Base-by-base conservation (phyloP, 2,329 filamentous ascomycete genomes). In the Fusarium sp. region DNA sequence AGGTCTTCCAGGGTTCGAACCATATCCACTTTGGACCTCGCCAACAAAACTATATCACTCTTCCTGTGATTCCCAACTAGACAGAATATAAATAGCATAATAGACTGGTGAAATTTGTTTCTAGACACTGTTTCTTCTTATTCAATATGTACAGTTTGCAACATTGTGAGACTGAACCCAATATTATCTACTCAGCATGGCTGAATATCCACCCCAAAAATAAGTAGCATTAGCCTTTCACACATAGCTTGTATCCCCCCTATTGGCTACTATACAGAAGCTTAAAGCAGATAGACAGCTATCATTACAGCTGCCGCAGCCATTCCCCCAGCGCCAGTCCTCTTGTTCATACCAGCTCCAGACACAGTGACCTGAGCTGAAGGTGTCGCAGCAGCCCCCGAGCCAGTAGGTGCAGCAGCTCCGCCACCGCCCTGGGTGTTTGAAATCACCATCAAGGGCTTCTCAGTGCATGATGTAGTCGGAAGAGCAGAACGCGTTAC, bases 1-100 rank as follows among this genome's bases (percentile, higher is more conserved):
- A 66, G 1, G 11, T 85, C 59, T 81, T 80, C 0, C 71, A 77
- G 30, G 87, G 88, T 0, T 67, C 79, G 48, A 90, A 90, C 76
- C 81, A 86, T 71, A 76, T 90, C 26, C 84, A 87, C 71, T 88
- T 89, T 71, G 83, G 86, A 1, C 80, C 81, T 5, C 79, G 79
- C 40, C 77, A 81, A 42, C 75, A 82, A 42, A 90, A 89, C 73
- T 89, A 84, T 73, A 78, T 89, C 15, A 83, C 80, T 1, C 73
- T 89, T 50, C 88, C 87, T 2, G 75, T 89, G 26, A 85, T 89
- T 57, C 86, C 87, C 3, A 68, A 60, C 17, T 73, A 70, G 54
- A 52, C 7, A 26, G 26, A 23, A 14, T 6, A 20, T 0, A 33
- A 18, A 33, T 17, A 26, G 30, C 11, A 23, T 35, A 15, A 58